Evolutionary conservation across 805 yeast genomes (phyloP).

Genomic region (Saccharomycopsis malanga): DNA sequence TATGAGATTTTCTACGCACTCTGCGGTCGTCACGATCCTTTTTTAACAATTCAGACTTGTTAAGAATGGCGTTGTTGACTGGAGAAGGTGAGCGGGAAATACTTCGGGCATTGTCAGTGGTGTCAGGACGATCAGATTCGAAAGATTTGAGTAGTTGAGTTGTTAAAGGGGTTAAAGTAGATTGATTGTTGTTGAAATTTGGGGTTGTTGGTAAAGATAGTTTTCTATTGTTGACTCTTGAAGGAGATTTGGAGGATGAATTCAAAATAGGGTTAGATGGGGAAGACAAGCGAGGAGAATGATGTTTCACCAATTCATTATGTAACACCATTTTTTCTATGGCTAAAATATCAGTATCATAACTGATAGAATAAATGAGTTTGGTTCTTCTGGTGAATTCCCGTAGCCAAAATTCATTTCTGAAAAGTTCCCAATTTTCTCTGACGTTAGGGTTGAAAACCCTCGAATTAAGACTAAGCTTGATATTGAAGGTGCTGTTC

Average conservation of each 20-base stretch:
- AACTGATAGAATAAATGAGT: slow-evolving; percentile 14
- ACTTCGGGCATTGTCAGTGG: neutral
- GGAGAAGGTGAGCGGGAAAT: neutral
- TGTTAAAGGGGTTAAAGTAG: slow-evolving; percentile 11
- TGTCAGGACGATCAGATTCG: neutral
- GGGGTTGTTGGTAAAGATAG: neutral
- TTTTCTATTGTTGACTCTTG: slow-evolving; percentile 4
- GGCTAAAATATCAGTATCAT: slow-evolving; percentile 19
- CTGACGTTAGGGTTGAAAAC: slow-evolving; percentile 75
- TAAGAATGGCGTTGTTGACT: slow-evolving; percentile 3
- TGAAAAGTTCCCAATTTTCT: slow-evolving; percentile 90
- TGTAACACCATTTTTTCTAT: slow-evolving; percentile 18
- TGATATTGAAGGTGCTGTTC: slow-evolving; percentile 27
- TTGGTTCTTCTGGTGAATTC: slow-evolving; percentile 58
- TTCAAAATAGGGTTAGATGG: neutral
- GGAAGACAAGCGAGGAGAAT: neutral
- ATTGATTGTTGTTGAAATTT: neutral
- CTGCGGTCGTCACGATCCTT: slow-evolving; percentile 17
- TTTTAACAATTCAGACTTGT: slow-evolving; percentile 15
- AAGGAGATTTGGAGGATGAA: slow-evolving; percentile 7
- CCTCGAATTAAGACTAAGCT: slow-evolving; percentile 72
- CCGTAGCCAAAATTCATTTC: slow-evolving; percentile 89
- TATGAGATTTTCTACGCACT: slow-evolving; percentile 17
- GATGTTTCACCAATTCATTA: slow-evolving; percentile 9
- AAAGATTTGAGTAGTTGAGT: slow-evolving; percentile 14